Base-by-base conservation (phyloP, 2,329 filamentous ascomycete species). In the Aspergillus glaucus region DNA sequence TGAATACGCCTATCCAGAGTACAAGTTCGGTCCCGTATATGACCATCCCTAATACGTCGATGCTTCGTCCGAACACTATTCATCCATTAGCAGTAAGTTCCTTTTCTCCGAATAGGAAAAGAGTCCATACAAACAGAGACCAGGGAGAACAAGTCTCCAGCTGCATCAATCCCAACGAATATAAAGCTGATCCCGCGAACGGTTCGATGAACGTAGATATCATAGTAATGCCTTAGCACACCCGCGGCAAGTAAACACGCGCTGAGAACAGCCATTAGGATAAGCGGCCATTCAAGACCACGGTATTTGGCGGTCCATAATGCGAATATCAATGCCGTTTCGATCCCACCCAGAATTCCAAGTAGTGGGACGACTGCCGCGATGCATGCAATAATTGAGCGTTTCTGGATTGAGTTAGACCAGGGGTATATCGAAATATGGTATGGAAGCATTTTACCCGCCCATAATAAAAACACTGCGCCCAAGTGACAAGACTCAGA, bases 131-230 rank as follows among this genome's bases (percentile, higher is more conserved):
- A 68, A 14, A 88, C 71, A 0, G 84, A 85, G 2, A 84, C 62
- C 0, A 88, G 68, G 0, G 83, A 87, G 47, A 83, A 83, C 3
- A 88, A 62, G 62, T 88, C 85, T 0, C 85, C 85, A 0, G 80
- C 73, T 0, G 84, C 85, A 64, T 88, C 85, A 40, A 88, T 84
- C 1, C 73, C 80, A 0, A 86, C 83, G 55, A 88, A 88, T 2
- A 86, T 69, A 63, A 88, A 87, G 1, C 83, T 86, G 36, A 88
- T 87, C 6, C 85, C 84, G 12, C 82, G 74, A 1, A 87, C 84
- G 0, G 83, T 86, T 6, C 80, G 75, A 55, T 86, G 78, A 2
- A 74, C 61, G 58, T 80, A 86, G 19, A 88, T 87, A 53, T 88
- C 84, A 72, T 78, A 80, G 57, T 87, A 88, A 61, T 88, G 84